phyloP scores from a whole-genome alignment of 2,329 filamentous ascomycete species.

The Trichoderma simmonsii region DNA sequence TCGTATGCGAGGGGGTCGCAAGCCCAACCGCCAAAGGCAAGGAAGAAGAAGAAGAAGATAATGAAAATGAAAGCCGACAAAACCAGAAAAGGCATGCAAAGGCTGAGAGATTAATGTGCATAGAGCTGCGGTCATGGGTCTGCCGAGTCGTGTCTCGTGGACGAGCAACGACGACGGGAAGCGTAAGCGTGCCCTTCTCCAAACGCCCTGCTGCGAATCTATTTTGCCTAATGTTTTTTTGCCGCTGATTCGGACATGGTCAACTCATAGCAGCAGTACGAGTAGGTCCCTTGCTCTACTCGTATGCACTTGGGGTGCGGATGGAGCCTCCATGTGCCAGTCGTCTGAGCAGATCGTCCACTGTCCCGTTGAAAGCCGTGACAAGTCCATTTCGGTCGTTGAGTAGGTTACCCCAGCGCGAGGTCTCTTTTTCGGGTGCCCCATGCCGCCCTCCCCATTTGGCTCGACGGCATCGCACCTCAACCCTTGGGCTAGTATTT shows the following conservation, averaged over 20 bases:
- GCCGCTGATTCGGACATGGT: slow-evolving; percentile 24
- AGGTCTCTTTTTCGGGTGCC: neutral
- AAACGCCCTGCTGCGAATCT: slow-evolving; percentile 2
- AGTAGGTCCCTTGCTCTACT: slow-evolving; percentile 41
- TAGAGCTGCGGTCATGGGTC: slow-evolving; percentile 41
- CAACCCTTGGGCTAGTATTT: slow-evolving; percentile 8
- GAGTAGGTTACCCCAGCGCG: slow-evolving; percentile 51
- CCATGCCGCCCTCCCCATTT: neutral
- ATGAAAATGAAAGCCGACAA: neutral
- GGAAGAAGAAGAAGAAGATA: neutral
- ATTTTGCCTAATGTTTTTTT: neutral
- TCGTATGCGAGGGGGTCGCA: neutral
- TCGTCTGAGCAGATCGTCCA: slow-evolving; percentile 28
- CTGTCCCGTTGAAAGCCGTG: slow-evolving; percentile 41
- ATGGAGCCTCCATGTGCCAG: slow-evolving; percentile 41
- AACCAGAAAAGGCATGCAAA: neutral
- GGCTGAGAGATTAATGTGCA: slow-evolving; percentile 10
- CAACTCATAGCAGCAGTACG: slow-evolving; percentile 24
- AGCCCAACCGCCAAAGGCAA: neutral
- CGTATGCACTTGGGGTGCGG: slow-evolving; percentile 58
- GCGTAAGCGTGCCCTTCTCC: slow-evolving; percentile 38
- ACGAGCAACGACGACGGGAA: slow-evolving; percentile 38
- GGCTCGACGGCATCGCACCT: neutral
- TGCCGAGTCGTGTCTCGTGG: slow-evolving; percentile 49
- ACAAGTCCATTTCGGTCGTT: slow-evolving; percentile 46